Evolutionary conservation across 177 flowering plant species (phyloP), one percentile per base, ranked within the genome.

Genomic region (Vitis hybrid): DNA sequence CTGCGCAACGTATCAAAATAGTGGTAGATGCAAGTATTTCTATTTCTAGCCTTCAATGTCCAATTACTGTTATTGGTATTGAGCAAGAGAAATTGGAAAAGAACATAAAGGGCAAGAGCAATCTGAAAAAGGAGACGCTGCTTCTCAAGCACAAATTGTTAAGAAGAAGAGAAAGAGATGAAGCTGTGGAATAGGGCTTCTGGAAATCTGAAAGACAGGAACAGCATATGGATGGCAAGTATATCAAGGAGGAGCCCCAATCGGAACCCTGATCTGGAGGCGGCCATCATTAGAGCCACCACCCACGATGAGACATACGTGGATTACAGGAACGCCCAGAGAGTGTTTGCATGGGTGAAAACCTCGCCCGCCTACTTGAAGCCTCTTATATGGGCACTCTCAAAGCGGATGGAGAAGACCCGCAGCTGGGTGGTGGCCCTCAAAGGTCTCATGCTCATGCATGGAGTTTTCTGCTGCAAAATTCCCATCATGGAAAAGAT

Each of bases 361-460:
- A 75, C 89, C 10, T 90, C 94, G 1, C 84, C 90, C 0, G 3
- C 72, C 2, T 78, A 76, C 65, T 39, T 86, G 59, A 80, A 72
- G 51, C 87, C 95, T 31, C 71, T 91, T 51, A 11, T 89, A 0
- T 67, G 77, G 77, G 74, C 81, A 6, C 66, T 94, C n/a, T 70
- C 92, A 0, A 55, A 26, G 10, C 83, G 99, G 0, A 70, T 91
- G 81, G 78, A 83, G 31, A 82, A 80, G 68, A 91, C 97, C 0
- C 74, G 78, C 0, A 77, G 75, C 66, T 93, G 94, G 97, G 84
- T 81, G 5, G 99, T 94, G 2, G 97, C 90, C 0, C 74, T 94
- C 11, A 96, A 94, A 55, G 92, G 91, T 5, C 77, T 96, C 16
- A 85, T 88, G 80, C 86, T 96, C 45, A 72, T 92, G 77, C 98